Conservation (phyloP, 352 stramenopile genomes). For the Globisporangium irregulare region DNA sequence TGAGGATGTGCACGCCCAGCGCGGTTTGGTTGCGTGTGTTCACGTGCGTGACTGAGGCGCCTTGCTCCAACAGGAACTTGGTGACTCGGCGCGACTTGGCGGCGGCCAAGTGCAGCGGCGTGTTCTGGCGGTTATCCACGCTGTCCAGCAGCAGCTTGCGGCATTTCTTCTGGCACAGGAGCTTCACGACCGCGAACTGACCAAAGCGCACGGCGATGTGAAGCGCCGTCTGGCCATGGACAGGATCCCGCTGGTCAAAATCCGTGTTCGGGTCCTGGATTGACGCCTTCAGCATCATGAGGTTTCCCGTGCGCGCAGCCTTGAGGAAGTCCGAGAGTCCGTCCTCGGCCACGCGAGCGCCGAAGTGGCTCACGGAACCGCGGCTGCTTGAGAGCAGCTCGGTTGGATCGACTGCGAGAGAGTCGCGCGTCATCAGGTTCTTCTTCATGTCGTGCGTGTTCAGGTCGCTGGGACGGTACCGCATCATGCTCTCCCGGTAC, state of each 20-base stretch:
- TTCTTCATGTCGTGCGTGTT: conserved; percentile 44
- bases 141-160: conserved; percentile 61
- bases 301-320: conserved; percentile 64
- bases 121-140: conserved; percentile 73
- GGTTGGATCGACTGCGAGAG: conserved; percentile 30
- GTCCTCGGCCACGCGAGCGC: conserved; percentile 49
- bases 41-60: conserved; percentile 49
- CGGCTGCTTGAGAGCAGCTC: conserved; percentile 29
- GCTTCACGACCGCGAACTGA: conserved; percentile 67
- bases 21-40: conserved; percentile 76
- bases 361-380: conserved; percentile 42
- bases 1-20: conserved; percentile 78
- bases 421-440: conserved; percentile 51
- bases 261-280: conserved; percentile 62
- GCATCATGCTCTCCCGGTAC: conserved; percentile 66
- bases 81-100: conserved; percentile 81
- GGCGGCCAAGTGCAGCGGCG: conserved; percentile 69
- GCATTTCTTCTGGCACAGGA: conserved; percentile 66
- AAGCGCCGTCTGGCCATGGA: conserved; percentile 74
- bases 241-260: conserved; percentile 56
- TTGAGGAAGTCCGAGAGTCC: conserved; percentile 58
- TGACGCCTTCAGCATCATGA: conserved; percentile 47
- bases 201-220: conserved; percentile 80
- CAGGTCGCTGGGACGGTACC: conserved; percentile 66
- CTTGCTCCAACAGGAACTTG: conserved; percentile 78